A percentile compares a stretch with the other conserved stretches of the same genome.
Conservation (phyloP, 2,329 filamentous ascomycete genomes). For the Monilinia vaccinii-corymbosi region DNA sequence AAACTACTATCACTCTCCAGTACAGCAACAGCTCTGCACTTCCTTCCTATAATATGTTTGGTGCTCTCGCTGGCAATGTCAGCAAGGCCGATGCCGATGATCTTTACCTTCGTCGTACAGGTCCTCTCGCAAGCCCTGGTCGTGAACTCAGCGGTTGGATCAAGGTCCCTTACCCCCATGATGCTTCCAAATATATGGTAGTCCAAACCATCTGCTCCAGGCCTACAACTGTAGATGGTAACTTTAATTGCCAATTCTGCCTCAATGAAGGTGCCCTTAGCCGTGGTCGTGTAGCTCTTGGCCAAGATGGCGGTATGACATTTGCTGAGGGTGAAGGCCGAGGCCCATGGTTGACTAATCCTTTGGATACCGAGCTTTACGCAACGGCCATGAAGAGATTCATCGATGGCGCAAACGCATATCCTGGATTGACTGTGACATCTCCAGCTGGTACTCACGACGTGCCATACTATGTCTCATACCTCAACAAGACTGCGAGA, state of each 20-base stretch:
- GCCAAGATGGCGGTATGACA: background rate
- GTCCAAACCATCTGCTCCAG: background rate
- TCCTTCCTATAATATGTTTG: background rate
- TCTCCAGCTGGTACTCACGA: background rate
- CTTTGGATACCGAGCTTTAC: background rate
- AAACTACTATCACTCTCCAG: background rate
- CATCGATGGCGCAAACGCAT: background rate
- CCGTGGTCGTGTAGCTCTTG: background rate
- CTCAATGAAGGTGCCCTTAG: conserved; percentile 1
- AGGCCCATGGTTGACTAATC: conserved; percentile 1
- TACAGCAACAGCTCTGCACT: background rate
- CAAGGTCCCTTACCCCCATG: background rate
- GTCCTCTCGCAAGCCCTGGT: background rate
- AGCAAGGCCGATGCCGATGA: background rate
- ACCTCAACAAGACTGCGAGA: background rate
- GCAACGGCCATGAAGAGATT: background rate
- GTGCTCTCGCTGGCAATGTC: background rate
- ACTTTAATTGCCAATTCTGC: background rate
- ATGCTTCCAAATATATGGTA: background rate
- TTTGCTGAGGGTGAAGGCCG: background rate
- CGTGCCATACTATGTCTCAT: background rate
- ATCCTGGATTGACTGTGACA: background rate
- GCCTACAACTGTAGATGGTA: background rate
- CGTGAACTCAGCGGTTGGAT: background rate
- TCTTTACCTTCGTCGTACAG: background rate